phyloP scores from a whole-genome alignment of 352 stramenopile species.

The Blastocystis hominis region DNA sequence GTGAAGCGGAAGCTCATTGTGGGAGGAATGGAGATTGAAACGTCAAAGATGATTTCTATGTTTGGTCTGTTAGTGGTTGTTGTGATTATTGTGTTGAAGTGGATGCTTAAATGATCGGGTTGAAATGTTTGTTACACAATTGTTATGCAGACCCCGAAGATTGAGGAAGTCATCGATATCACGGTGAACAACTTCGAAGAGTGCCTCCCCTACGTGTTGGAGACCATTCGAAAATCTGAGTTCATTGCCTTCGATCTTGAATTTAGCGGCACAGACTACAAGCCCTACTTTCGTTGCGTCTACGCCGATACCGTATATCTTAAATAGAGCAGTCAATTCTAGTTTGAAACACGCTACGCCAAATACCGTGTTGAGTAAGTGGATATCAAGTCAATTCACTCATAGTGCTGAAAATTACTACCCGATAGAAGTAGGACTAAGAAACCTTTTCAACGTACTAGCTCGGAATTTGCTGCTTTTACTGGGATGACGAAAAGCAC shows the following conservation, averaged over 20 bases:
- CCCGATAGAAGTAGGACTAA: neutral
- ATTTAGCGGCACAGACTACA: conserved; percentile 52
- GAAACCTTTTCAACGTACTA: neutral
- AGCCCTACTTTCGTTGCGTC: conserved; percentile 36
- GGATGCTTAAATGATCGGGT: neutral
- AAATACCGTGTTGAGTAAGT: conserved; percentile 50
- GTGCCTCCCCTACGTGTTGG: neutral
- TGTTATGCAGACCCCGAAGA: neutral
- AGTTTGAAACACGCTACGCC: conserved; percentile 56
- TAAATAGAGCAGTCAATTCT: neutral
- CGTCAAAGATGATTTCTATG: neutral
- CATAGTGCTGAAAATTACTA: conserved; percentile 54
- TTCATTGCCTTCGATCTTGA: conserved; percentile 59
- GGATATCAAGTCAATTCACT: neutral
- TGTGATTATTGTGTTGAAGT: neutral
- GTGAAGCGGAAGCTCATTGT: neutral
- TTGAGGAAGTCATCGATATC: neutral
- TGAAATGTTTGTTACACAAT: neutral
- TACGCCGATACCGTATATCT: conserved; percentile 40
- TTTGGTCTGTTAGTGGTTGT: neutral
- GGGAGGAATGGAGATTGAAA: neutral
- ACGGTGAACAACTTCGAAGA: conserved; percentile 30
- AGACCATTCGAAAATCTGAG: conserved; percentile 19
- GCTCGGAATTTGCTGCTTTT: conserved; percentile 56
- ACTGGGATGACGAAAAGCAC: neutral